Base-by-base conservation (phyloP, 306 rosid genomes). In the Citrullus amarus region DNA sequence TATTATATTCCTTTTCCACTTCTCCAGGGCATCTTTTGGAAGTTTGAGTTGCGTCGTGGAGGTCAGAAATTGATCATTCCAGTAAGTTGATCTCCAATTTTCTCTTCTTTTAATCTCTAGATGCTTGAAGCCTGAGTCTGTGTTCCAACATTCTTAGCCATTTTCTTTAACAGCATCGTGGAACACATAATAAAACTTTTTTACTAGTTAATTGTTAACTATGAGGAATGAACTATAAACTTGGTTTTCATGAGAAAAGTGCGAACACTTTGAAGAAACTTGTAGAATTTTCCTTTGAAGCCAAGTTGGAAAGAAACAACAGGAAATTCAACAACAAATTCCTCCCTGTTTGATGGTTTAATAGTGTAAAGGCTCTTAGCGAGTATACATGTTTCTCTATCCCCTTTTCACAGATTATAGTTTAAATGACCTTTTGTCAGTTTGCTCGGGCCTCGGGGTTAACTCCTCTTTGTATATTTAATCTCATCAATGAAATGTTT, bases 1-100 rank as follows among this genome's bases (percentile, higher is more conserved):
- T 75, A 67, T 84, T 78, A 34, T 69, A 60, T 54, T 55, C 41
- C 67, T 71, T 86, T 85, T 65, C 69, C 98, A 46, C 67, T 71
- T 86, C 84, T 65, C 69, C 98, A 95, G 99, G 99, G 97, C 50
- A 86, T 91, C 81, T 86, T 73, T 83, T 92, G 97, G 99, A 96
- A 84, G 84, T 81, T 96, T 70, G 96, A 96, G 83, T 83, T 92
- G 88, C 88, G 85, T 78, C 97, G 99, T 0, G 96, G 97, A 55
- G 97, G 96, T 55, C 99, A 96, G 81, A 96, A 92, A 90, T 82
- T 96, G 79, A 82, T 92, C 77, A 36, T 91, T 84, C 99, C 98
- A 25, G 99, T 90, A 88, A 88, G 93, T 44, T 43, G 77, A 10
- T 83, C 81, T 79, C 68, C 55, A 77, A 38, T 73, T 83, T 81